phyloP scores from a whole-genome alignment of 495 filamentous ascomycete species.

The Usnea hakonensis region DNA sequence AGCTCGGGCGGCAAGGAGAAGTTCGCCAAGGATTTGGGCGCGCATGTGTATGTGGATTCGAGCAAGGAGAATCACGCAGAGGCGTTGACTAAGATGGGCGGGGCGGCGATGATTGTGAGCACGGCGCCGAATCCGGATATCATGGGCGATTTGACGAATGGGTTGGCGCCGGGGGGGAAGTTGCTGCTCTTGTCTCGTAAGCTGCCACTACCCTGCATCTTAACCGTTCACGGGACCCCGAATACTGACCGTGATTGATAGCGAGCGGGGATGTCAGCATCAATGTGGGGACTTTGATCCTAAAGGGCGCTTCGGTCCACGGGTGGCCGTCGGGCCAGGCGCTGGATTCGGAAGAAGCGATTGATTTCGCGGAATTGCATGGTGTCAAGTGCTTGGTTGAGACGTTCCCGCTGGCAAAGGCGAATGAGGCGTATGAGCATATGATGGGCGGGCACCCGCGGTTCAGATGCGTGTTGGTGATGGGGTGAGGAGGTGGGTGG shows the following conservation, averaged over 20 bases:
- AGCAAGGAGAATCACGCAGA: slow-evolving; percentile 42
- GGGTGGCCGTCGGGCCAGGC: slow-evolving; percentile 57
- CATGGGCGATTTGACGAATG: slow-evolving; percentile 44
- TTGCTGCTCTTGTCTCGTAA: slow-evolving; percentile 46
- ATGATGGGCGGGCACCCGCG: slow-evolving; percentile 38
- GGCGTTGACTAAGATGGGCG: slow-evolving; percentile 49
- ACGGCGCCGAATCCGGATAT: slow-evolving; percentile 51
- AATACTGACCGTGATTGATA: slow-evolving; percentile 17
- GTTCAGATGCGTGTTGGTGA: slow-evolving; percentile 39
- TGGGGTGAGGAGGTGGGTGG: slow-evolving; percentile 20
- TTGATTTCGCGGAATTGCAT: slow-evolving; percentile 49
- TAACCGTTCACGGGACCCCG: not conserved
- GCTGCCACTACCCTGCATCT: slow-evolving; percentile 13
- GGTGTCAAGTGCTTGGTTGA: slow-evolving; percentile 55
- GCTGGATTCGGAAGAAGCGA: slow-evolving; percentile 55
- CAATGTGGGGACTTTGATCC: slow-evolving; percentile 41
- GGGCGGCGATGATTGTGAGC: slow-evolving; percentile 51
- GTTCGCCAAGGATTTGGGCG: slow-evolving; percentile 54
- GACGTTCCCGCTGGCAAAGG: slow-evolving; percentile 51
- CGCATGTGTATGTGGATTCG: slow-evolving; percentile 55
- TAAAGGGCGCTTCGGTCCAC: slow-evolving; percentile 43
- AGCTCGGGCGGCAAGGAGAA: slow-evolving; percentile 46
- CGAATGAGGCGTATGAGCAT: slow-evolving; percentile 38
- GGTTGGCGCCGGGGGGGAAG: slow-evolving; percentile 46
- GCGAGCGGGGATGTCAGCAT: slow-evolving; percentile 45